These are phyloP conservation scores for Vanrija sp. DNA, from an alignment of 1,284 basidiomycete species.

Conservation along the genomic window DNA sequence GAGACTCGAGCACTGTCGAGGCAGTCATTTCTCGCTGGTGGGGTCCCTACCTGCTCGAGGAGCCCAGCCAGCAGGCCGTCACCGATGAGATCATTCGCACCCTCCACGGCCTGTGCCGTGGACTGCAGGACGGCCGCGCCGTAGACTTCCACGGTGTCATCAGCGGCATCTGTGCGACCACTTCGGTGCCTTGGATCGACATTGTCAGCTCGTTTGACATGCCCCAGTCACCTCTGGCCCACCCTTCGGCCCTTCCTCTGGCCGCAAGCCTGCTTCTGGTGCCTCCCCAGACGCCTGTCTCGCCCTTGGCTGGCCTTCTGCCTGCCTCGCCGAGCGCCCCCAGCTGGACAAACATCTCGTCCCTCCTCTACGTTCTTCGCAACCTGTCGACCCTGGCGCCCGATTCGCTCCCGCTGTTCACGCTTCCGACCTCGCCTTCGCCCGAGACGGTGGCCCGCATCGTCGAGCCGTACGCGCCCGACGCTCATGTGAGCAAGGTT, in stretches of 20 bases:
- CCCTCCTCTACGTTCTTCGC: constrained; percentile 81
- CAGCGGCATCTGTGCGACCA: constrained; percentile 69
- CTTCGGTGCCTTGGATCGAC: constrained; percentile 70
- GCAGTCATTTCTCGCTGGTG: constrained; percentile 47
- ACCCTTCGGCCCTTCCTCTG: constrained; percentile 42
- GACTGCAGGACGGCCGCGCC: constrained; percentile 44
- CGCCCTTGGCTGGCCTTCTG: constrained; percentile 49
- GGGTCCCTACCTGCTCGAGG: constrained; percentile 36
- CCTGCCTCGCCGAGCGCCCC: constrained; percentile 50
- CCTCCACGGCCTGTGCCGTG: constrained; percentile 40
- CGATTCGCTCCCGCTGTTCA: constrained; percentile 87
- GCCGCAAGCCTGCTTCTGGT: constrained; percentile 48
- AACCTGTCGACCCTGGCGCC: constrained; percentile 80
- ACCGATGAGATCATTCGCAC: constrained; percentile 35
- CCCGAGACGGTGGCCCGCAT: constrained; percentile 78
- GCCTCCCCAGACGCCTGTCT: constrained; percentile 46
- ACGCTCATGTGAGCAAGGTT: constrained; percentile 29
- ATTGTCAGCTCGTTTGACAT: constrained; percentile 52
- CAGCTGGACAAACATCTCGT: constrained; percentile 76
- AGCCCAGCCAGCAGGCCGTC: constrained; percentile 24
- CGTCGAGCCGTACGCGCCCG: constrained; percentile 67
- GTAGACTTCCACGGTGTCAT: constrained; percentile 46
- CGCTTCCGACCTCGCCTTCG: constrained; percentile 71
- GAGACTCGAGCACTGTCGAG: constrained; percentile 45
- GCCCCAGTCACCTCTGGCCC: constrained; percentile 38